Evolutionary conservation across 768 basidiomycete genomes (phyloP), one percentile per base, ranked within the genome.

Genomic region (Lanmaoa pseudosensibilis): DNA sequence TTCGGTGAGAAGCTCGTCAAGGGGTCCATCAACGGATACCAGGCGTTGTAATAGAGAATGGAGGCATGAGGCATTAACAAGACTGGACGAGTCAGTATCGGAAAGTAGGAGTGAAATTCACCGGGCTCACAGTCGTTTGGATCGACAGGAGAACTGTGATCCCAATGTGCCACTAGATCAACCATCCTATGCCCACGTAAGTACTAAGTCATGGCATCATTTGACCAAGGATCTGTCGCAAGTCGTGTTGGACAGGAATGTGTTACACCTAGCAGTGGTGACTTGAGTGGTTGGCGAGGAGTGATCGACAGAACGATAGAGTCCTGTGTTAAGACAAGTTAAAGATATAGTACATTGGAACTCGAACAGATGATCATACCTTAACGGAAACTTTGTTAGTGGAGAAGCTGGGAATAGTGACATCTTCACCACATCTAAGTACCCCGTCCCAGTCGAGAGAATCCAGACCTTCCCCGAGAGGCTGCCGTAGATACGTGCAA

Each of bases 361-460:
- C 39, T 38, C 13, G 15, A 21, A 46, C 3, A 23, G 21, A 48
- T 27, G 25, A 25, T 52, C 73, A 58, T 63, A 83, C 84, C 79
- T 80, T 81, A 47, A 86, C 77, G 2, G 70, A 65, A 54, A 85
- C 67, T 40, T 76, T 74, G 13, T 68, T 76, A 1, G 78, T 75
- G 32, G 52, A 63, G 69, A 87, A 87, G 10, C 80, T 72, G 27
- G 80, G 79, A 41, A 74, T 72, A 1, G 66, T 69, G 41, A 78
- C 67, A 40, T 78, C 71, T n/a, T 73, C 63, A 13, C 67, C 60
- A 43, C 75, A 71, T 30, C 63, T 65, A 15, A 86, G 57, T 53
- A 80, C 77, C 13, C 86, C 87, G 57, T 82, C 83, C 80, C 85
- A 89, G 59, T 87, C 85, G 2, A 87, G 69, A 58, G 78, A 73